Evolutionary conservation across 192 early-diverging fungal genomes (phyloP).

Genomic region (Backusella mclennaniae): DNA sequence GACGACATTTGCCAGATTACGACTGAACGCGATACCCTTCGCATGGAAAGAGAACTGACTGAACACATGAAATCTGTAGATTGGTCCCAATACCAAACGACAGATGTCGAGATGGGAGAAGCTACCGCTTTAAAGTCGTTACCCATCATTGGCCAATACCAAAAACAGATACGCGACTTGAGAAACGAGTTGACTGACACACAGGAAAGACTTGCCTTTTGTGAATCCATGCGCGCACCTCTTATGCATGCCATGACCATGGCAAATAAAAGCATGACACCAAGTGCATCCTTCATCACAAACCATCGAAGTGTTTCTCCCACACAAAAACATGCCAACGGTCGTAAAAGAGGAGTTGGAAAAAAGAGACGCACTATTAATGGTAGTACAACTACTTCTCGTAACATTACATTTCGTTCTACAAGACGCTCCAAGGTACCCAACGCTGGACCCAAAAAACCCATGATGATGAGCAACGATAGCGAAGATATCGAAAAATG

Average conservation of each 20-base stretch:
- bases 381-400: conserved; percentile 8
- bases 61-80: not conserved
- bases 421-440: conserved; percentile 8
- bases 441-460: not conserved
- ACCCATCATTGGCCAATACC: conserved; percentile 24
- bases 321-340: not conserved
- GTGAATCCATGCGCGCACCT: conserved; percentile 13
- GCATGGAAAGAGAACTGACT: conserved; percentile 41
- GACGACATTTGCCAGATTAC: conserved; percentile 40
- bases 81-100: not conserved
- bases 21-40: conserved; percentile 49
- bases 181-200: conserved; percentile 31
- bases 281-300: not conserved
- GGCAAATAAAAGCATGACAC: not conserved
- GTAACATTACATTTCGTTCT: conserved; percentile 11
- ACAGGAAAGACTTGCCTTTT: conserved; percentile 29
- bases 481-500: conserved; percentile 5
- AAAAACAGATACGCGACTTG: conserved; percentile 27
- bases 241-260: conserved; percentile 16
- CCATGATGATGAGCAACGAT: not conserved
- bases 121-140: not conserved
- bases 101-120: not conserved
- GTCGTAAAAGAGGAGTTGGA: not conserved
- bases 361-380: conserved; percentile 6
- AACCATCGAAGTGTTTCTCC: not conserved